Evolutionary conservation across 352 stramenopile genomes (phyloP).

Genomic region (Globisporangium polare): DNA sequence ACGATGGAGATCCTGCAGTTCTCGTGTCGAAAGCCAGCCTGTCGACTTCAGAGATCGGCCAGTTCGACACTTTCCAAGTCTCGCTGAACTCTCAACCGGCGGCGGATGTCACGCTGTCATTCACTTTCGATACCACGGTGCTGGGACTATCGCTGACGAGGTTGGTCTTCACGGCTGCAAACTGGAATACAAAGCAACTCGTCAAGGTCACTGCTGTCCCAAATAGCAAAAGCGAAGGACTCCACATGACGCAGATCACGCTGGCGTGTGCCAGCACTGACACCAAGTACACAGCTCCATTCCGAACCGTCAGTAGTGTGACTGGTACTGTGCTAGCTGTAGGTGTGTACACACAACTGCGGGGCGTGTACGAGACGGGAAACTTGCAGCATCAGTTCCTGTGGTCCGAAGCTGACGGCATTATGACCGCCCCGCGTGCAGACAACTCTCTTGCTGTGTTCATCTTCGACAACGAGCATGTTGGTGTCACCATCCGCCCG

Average conservation of each 20-base stretch:
- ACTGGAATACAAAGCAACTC: constrained; percentile 35
- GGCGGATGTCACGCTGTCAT: constrained; percentile 30
- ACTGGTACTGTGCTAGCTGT: constrained; percentile 32
- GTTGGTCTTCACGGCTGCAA: constrained; percentile 38
- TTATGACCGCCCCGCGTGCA: constrained; percentile 41
- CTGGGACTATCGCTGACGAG: constrained; percentile 22
- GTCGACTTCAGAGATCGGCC: constrained; percentile 64
- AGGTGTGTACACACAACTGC: constrained; percentile 46
- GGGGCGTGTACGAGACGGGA: constrained; percentile 50
- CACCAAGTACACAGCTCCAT: constrained; percentile 28
- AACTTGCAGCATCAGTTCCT: constrained; percentile 44
- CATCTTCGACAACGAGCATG: constrained; percentile 52
- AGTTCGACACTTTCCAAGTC: constrained; percentile 44
- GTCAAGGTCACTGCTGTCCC: constrained; percentile 29
- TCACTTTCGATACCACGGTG: constrained; percentile 16
- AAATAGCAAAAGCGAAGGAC: constrained; percentile 31
- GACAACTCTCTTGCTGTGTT: constrained; percentile 26
- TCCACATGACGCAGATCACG: constrained; percentile 32
- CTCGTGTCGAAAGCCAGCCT: constrained; percentile 62
- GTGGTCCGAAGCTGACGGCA: constrained; percentile 37
- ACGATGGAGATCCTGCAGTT: constrained; percentile 59
- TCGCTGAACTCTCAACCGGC: constrained; percentile 47
- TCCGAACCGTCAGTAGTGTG: constrained; percentile 21
- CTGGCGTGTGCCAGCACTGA: constrained; percentile 36
- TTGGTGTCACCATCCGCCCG: constrained; percentile 26